Evolutionary conservation across 1,284 basidiomycete genomes (phyloP).

Genomic region (Naganishia liquefaciens): DNA sequence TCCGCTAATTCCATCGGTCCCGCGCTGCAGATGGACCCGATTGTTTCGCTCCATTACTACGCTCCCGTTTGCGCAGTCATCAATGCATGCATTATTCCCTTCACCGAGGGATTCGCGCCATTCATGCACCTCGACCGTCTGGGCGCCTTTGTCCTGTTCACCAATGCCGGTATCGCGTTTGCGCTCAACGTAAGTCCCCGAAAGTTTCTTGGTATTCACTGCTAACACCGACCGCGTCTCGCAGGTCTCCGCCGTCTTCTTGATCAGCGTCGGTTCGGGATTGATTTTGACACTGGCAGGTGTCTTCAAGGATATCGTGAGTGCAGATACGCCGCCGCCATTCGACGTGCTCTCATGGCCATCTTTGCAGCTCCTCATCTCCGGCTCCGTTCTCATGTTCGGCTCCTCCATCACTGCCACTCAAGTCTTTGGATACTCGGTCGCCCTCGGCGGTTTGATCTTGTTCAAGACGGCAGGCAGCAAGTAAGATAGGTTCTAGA

Average conservation of each 20-base stretch:
- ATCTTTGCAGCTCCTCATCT: constrained; percentile 68
- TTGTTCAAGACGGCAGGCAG: constrained; percentile 35
- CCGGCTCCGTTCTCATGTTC: constrained; percentile 82
- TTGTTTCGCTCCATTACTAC: constrained; percentile 94
- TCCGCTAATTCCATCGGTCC: neutral
- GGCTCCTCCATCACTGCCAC: constrained; percentile 74
- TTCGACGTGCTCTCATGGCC: neutral
- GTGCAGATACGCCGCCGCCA: constrained; percentile 31
- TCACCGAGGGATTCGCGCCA: constrained; percentile 86
- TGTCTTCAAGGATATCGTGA: constrained; percentile 75
- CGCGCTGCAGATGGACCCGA: constrained; percentile 74
- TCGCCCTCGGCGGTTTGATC: constrained; percentile 35
- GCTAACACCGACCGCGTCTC: neutral
- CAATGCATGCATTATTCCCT: constrained; percentile 79
- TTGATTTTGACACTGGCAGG: constrained; percentile 86
- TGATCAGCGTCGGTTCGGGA: constrained; percentile 78
- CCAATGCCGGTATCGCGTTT: constrained; percentile 87
- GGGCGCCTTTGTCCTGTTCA: constrained; percentile 74
- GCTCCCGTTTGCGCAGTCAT: constrained; percentile 91
- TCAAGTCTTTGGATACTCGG: constrained; percentile 74
- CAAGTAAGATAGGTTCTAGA: constrained; percentile 16
- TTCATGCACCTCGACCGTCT: constrained; percentile 73
- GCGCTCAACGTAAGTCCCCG: constrained; percentile 66
- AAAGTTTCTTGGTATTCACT: neutral
- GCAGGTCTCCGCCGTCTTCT: constrained; percentile 79